Evolutionary conservation across 257 asterid genomes (phyloP), one percentile per base, ranked within the genome.

Genomic region (Solanum corneliomulleri): DNA sequence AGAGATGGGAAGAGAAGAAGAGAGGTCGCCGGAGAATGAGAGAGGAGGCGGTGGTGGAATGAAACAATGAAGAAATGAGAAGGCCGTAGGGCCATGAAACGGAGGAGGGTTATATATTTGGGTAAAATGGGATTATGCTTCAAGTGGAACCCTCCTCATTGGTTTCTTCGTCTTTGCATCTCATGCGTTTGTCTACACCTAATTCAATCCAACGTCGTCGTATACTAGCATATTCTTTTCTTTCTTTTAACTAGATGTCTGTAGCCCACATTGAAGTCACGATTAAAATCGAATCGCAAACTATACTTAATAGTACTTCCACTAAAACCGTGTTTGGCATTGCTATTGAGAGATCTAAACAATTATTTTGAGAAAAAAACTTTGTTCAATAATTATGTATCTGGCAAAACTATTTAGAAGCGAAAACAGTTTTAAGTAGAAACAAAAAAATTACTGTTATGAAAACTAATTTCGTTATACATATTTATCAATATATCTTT

Each of bases 21-120:
- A 60, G 86, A 66, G 33, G 85, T n/a, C 25, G 86, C 76, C 49
- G 82, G 68, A 25, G 58, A 60, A 60, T 78, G 70, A 74, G 39
- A 27, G 35, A 66, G 49, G 70, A 18, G 85, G 56, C 15, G 83
- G 88, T 44, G 88, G 90, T 77, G 90, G 92, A 91, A 93, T 88
- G 89, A 87, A 86, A 89, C 86, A 89, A 93, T 88, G 91, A 91
- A 93, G 90, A 91, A 93, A 86, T 92, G 95, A 80, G 90, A 90
- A 77, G 97, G 96, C 98, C 98, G 93, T 86, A 89, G 93, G 97
- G 97, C 97, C 98, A 94, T 95, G 85, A 91, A 94, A 91, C 89
- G 91, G 58, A 91, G 91, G 88, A 87, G 91, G 90, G 89, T 83
- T 91, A 90, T 74, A 87, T 87, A 85, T 88, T 29, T 82, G 89